Conservation (phyloP, 1,284 basidiomycete species). For the Cutaneotrichosporon sp. region DNA sequence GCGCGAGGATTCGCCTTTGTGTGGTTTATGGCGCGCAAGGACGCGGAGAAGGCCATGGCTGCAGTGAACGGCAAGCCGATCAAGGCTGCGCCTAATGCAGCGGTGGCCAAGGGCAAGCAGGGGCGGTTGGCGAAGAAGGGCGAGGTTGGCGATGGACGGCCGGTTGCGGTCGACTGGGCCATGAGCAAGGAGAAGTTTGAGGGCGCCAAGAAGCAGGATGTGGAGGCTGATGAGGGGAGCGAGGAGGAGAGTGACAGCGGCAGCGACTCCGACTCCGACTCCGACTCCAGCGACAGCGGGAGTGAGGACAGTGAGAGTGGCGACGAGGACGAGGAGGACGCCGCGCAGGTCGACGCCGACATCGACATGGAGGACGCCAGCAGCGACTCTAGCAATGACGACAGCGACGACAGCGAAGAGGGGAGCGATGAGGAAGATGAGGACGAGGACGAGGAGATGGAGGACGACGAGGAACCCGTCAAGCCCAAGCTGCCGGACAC, state of each 20-base stretch:
- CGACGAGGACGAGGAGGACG: conserved; percentile 57
- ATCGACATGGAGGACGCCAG: conserved; percentile 54
- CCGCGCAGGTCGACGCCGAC: conserved; percentile 57
- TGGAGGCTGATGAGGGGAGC: conserved; percentile 52
- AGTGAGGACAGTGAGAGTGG: conserved; percentile 55
- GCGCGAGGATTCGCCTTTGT: conserved; percentile 92
- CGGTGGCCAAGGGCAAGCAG: conserved; percentile 49
- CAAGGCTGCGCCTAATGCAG: conserved; percentile 47
- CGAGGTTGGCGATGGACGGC: conserved; percentile 59
- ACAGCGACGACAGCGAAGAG: conserved; percentile 53
- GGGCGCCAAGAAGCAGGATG: conserved; percentile 58
- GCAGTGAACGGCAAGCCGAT: conserved; percentile 77
- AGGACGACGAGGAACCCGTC: conserved; percentile 60
- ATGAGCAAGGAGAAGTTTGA: conserved; percentile 91
- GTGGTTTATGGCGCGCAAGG: conserved; percentile 84
- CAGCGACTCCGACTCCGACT: conserved; percentile 19
- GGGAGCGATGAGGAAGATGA: conserved; percentile 56
- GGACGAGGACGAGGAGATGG: conserved; percentile 54
- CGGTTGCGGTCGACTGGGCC: conserved; percentile 95
- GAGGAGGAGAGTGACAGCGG: conserved; percentile 32
- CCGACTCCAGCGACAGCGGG: conserved; percentile 49
- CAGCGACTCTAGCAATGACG: conserved; percentile 55
- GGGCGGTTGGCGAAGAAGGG: conserved; percentile 34
- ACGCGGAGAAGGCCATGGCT: conserved; percentile 81
- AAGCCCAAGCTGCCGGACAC: conserved; percentile 74